Conservation (phyloP, 352 stramenopile genomes). For the Globisporangium iwayamae region DNA sequence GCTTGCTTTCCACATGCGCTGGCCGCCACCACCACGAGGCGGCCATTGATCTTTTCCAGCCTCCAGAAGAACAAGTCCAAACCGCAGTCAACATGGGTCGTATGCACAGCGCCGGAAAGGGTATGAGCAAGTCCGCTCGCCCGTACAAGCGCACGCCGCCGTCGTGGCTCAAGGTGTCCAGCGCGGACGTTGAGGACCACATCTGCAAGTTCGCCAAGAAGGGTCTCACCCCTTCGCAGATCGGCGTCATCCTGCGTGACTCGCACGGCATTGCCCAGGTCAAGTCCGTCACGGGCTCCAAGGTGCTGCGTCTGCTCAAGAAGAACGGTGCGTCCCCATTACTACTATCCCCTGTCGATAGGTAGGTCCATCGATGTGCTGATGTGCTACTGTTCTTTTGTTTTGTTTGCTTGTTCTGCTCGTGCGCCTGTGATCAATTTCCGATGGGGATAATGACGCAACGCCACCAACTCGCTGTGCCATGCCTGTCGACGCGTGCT, state of each 20-base stretch:
- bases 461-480: background rate
- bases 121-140: slow-evolving; percentile 98
- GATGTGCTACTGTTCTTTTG: slow-evolving; percentile 23
- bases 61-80: slow-evolving; percentile 45
- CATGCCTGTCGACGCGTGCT: background rate
- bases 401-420: slow-evolving; percentile 9
- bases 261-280: slow-evolving; percentile 99
- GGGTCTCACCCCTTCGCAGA: slow-evolving; percentile 95
- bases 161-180: slow-evolving; percentile 97
- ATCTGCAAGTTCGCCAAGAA: slow-evolving; percentile 99
- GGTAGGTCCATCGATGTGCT: slow-evolving; percentile 8
- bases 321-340: slow-evolving; percentile 89
- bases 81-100: slow-evolving; percentile 92
- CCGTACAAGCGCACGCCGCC: slow-evolving; percentile 99
- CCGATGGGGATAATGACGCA: background rate
- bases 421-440: background rate
- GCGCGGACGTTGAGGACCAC: slow-evolving; percentile 97
- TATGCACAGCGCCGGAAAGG: slow-evolving; percentile 99
- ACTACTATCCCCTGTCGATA: background rate
- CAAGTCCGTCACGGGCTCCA: slow-evolving; percentile 97
- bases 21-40: background rate
- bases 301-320: slow-evolving; percentile 99
- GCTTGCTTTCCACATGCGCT: too few species aligned
- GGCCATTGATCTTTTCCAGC: slow-evolving; percentile 55
- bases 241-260: slow-evolving; percentile 99